Base-by-base conservation (phyloP, 2,329 filamentous ascomycete genomes). In the Tricladium varicosporioides region DNA sequence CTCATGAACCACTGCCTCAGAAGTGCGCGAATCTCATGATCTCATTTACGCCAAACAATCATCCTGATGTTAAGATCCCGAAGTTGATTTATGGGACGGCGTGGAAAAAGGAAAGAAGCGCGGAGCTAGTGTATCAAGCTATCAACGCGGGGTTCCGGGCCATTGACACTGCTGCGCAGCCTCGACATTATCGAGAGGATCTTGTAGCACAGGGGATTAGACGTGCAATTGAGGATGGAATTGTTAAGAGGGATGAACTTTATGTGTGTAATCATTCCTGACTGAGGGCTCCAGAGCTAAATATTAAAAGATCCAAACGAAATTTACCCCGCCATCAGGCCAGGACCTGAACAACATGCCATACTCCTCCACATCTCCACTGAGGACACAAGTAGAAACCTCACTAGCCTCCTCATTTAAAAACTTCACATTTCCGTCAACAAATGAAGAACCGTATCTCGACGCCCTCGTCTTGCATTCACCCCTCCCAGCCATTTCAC, bases 151-250 rank as follows among this genome's bases (percentile, higher is more conserved):
- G 90, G 5, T 94, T 93, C 65, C 80, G 84, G 32, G 88, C 78
- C 48, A 75, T 94, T 58, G 90, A 94, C 68, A 93, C 90, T 0
- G 89, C 89, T 9, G 88, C 87, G 14, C 88, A 92, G 71, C 89
- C 89, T 1, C 83, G 82, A 59, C 89, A 93, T 73, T 94, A 94
- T 71, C 80, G 85, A 62, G 91, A 95, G 71, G 75, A 80, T 53
- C 77, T 88, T 5, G 87, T 91, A 1, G 89, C 85, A 2, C 78
- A 82, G 22, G 90, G 86, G 2, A 77, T 94, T 48, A 77, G 81
- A 57, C 76, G 78, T 54, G 85, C 85, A 36, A 79, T 90, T 51
- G 65, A 72, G 5, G 80, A 85, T 32, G 83, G 83, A 1, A 71
- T 82, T n/a, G 74, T 89, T 48, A 78, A 67, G 49, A 76, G 85